Percentiles rank a stretch among this genome's conserved stretches.
These are phyloP conservation scores for Ceratobasidium sp. DNA, from an alignment of 1,284 basidiomycete species.

Conservation along the genomic window DNA sequence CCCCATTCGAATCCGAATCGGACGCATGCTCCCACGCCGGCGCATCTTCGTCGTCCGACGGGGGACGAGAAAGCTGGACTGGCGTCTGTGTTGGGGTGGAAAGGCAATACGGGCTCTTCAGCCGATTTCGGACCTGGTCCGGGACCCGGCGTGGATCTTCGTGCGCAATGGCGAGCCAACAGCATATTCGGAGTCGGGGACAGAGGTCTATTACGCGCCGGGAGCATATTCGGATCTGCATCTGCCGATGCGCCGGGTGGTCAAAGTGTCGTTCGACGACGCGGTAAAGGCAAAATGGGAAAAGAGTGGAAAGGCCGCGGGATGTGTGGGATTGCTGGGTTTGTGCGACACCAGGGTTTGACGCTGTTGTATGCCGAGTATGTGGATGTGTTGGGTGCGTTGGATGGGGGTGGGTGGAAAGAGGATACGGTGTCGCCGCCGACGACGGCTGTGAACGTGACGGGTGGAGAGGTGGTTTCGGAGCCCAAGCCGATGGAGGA, in stretches of 20 bases:
- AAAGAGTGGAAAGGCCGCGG: slow-evolving; percentile 41
- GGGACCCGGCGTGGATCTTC: slow-evolving; percentile 11
- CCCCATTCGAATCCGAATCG: neutral
- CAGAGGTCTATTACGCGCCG: slow-evolving; percentile 1
- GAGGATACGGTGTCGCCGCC: slow-evolving; percentile 40
- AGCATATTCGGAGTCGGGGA: slow-evolving; percentile 34
- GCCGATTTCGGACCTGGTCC: slow-evolving; percentile 26
- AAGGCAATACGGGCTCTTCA: slow-evolving; percentile 52
- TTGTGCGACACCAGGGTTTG: slow-evolving; percentile 66
- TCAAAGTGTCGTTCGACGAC: neutral
- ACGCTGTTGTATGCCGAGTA: slow-evolving; percentile 62
- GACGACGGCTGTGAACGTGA: slow-evolving; percentile 25
- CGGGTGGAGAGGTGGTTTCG: slow-evolving; percentile 45
- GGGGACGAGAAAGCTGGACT: slow-evolving; percentile 65
- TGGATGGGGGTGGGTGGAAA: neutral
- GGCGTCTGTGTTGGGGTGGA: slow-evolving; percentile 64
- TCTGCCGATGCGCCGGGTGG: neutral
- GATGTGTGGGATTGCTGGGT: slow-evolving; percentile 51
- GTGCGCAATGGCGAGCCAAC: slow-evolving; percentile 30
- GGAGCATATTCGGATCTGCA: slow-evolving; percentile 25
- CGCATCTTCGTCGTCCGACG: slow-evolving; percentile 45
- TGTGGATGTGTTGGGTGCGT: slow-evolving; percentile 46
- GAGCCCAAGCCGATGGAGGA: slow-evolving; percentile 39
- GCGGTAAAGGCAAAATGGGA: slow-evolving; percentile 57
- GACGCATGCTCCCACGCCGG: slow-evolving; percentile 46